phyloP scores from a whole-genome alignment of 495 filamentous ascomycete species.

The Tetracladium setigerum region DNA sequence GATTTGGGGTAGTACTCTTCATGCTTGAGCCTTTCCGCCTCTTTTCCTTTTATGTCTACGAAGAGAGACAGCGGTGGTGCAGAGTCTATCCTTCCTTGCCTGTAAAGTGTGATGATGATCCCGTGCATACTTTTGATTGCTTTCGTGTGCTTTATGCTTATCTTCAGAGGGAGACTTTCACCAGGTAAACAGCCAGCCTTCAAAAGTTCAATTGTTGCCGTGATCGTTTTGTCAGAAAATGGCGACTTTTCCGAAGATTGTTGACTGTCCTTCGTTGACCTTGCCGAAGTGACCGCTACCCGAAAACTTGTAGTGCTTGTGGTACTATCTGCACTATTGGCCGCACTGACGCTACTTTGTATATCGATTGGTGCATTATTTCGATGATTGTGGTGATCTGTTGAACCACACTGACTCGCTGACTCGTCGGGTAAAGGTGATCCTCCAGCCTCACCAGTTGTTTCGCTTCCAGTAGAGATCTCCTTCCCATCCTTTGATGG shows the following conservation, averaged over 20 bases:
- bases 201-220: conserved; percentile 74
- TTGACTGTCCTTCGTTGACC: conserved; percentile 10
- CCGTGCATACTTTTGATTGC: conserved; percentile 83
- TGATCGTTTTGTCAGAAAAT: conserved; percentile 58
- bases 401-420: conserved; percentile 17
- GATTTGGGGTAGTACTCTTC: conserved; percentile 78
- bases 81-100: conserved; percentile 86
- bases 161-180: conserved; percentile 70
- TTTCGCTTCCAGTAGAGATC: conserved; percentile 5
- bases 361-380: conserved; percentile 53
- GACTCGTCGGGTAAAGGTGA: conserved; percentile 20
- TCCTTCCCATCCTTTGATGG: conserved; percentile 4
- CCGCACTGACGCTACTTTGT: conserved; percentile 41
- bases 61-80: conserved; percentile 58
- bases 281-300: conserved; percentile 22
- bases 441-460: not conserved
- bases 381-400: conserved; percentile 22
- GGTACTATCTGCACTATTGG: conserved; percentile 51
- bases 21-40: conserved; percentile 50
- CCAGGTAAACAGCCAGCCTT: conserved; percentile 82
- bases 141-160: conserved; percentile 79
- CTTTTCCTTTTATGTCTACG: conserved; percentile 51
- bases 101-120: conserved; percentile 86
- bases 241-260: conserved; percentile 12
- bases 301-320: conserved; percentile 51